These are phyloP conservation scores for Orobanche coerulescens DNA, from an alignment of 257 asterid genomes.

Conservation along the genomic window DNA sequence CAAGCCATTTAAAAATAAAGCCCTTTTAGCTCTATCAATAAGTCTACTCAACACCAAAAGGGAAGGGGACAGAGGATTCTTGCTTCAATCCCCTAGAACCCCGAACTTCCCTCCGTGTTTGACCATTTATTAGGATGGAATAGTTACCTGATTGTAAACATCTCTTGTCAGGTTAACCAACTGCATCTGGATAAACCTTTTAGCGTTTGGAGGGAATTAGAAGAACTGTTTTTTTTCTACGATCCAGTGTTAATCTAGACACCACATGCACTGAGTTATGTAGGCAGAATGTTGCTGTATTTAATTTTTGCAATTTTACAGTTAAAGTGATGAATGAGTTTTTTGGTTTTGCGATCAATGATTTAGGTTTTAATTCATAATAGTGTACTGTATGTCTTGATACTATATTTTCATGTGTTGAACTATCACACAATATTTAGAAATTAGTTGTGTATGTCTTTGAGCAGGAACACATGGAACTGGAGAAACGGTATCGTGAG, in stretches of 20 bases:
- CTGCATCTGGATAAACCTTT: too few relatives aligned
- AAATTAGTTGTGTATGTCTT: slow-evolving; percentile 22
- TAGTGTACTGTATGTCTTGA: neutral
- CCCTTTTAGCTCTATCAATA: too few relatives aligned
- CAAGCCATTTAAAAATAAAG: too few relatives aligned
- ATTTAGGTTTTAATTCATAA: slow-evolving; percentile 7
- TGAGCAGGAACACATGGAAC: slow-evolving; percentile 94
- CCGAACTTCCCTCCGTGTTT: too few relatives aligned
- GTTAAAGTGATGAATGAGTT: neutral
- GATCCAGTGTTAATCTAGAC: neutral
- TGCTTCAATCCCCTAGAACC: too few relatives aligned
- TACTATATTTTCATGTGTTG: slow-evolving; percentile 16
- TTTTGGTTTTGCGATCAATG: neutral
- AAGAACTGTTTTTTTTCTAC: neutral
- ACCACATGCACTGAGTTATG: neutral
- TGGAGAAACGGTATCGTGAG: slow-evolving; percentile 98
- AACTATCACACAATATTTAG: slow-evolving; percentile 3
- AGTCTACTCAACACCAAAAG: too few relatives aligned
- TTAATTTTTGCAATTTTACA: neutral
- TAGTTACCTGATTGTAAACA: too few relatives aligned
- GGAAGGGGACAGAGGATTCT: too few relatives aligned
- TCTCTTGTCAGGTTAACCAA: too few relatives aligned
- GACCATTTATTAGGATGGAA: too few relatives aligned
- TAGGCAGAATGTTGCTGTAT: neutral
- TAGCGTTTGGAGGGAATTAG: too few relatives aligned